Evolutionary conservation across 1,284 basidiomycete species (phyloP), one percentile per base, ranked within the genome.

Genomic region (Dichomitus squalens): DNA sequence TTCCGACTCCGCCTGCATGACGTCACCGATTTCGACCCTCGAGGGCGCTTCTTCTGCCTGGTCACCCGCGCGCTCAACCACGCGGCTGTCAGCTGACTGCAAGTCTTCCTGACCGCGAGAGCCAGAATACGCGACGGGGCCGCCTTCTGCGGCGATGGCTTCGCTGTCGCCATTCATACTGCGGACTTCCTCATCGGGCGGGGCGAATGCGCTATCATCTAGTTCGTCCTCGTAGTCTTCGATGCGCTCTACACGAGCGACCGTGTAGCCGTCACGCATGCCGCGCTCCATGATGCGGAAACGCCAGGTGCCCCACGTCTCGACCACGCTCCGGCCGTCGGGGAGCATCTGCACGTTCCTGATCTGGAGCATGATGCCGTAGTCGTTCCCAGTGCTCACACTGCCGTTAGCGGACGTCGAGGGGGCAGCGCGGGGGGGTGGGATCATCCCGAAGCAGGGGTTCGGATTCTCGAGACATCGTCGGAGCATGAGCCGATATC

Each of bases 341-440:
- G 87, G 80, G 20, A 95, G 79, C 86, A 94, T 93, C 70, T 93
- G 90, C 9, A 96, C 92, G 64, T 82, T 87, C 64, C 83, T 82
- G 58, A 98, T 96, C 71, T 94, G 87, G 49, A 97, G 81, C 90
- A 98, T 96, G 27, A 95, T 98, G 2, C 95, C 95, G 73, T 91
- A 98, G 57, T 91, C 87, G 49, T 83, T 78, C 34, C 85, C 85
- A n/a, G 76, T 69, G 21, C 53, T 63, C 25, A 53, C 40, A 12
- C 18, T 41, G 16, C 57, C 52, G 35, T 52, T 20, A 2, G 59
- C 44, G 11, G 55, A 52, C 7, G 58, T 40, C 18, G 58, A 51
- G 11, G 63, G 55, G 11, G 66, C 59, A 38, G 65, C 57, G 39
- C 81, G 75, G 2, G 78, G 76, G 0, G 87, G 86, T 76, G 96